A percentile compares a stretch with the other conserved stretches of the same genome.
Evolutionary conservation across 2,329 filamentous ascomycete genomes (phyloP).

Genomic region (Ophiostoma novo-ulmi): DNA sequence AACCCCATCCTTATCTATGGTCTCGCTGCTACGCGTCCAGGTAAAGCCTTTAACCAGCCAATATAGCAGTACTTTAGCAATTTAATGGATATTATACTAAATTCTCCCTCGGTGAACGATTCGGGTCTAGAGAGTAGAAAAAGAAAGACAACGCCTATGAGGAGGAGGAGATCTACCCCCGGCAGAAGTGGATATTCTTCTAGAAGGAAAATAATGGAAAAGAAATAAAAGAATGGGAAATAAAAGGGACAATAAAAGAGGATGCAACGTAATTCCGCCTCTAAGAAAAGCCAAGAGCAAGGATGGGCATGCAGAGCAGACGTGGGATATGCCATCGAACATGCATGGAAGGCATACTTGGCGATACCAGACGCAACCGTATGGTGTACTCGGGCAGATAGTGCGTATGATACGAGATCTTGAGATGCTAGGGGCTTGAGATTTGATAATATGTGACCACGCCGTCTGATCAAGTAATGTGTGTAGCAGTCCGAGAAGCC

Average conservation of each 20-base stretch:
- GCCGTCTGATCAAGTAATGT: background rate
- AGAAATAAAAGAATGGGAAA: too few relatives aligned
- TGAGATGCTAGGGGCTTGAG: background rate
- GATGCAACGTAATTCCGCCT: background rate
- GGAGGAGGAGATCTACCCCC: background rate
- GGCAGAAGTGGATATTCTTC: conserved; percentile 5
- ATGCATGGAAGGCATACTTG: background rate
- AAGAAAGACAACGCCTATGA: background rate
- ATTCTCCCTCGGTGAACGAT: background rate
- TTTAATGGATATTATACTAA: background rate
- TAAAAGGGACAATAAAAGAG: background rate
- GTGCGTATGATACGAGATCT: background rate
- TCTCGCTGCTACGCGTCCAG: background rate
- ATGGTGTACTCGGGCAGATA: background rate
- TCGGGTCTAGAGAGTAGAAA: background rate
- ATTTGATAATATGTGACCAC: background rate
- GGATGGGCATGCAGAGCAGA: background rate
- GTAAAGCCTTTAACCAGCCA: background rate
- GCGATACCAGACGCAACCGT: background rate
- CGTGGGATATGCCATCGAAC: background rate
- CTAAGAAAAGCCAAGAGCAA: background rate
- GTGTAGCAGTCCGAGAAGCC: background rate
- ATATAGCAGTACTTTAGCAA: background rate
- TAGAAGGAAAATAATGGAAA: background rate
- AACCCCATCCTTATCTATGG: background rate